A percentile compares a stretch with the other conserved stretches of the same genome.
Conservation (phyloP, 352 stramenopile species). For the Pythium phragmiticola region DNA sequence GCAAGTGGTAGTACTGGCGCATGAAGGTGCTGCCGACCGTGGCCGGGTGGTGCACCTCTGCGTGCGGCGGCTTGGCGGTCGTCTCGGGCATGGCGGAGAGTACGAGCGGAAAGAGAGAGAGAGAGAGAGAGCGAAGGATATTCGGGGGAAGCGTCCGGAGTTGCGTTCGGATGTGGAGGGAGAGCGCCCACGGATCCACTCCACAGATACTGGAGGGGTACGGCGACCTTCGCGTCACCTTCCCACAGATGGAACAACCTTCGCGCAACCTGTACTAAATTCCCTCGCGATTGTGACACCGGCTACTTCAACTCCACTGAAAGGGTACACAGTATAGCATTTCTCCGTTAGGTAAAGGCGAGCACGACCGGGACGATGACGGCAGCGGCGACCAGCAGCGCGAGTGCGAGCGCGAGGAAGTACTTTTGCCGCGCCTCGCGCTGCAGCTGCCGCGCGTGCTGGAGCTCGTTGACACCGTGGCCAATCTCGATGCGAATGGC, state of each 20-base stretch:
- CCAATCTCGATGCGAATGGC: conserved; percentile 72
- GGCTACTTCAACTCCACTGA: background rate
- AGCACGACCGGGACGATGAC: conserved; percentile 60
- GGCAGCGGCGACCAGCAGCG: conserved; percentile 35
- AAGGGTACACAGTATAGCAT: no score
- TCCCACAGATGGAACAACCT: background rate
- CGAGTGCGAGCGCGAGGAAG: conserved; percentile 39
- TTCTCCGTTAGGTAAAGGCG: conserved; percentile 25
- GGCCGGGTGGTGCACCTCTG: conserved; percentile 49
- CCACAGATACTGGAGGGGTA: conserved; percentile 27
- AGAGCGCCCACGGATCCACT: conserved; percentile 3
- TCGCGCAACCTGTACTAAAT: conserved; percentile 18
- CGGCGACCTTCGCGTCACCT: conserved; percentile 20
- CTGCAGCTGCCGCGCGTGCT: conserved; percentile 60
- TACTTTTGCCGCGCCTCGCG: conserved; percentile 67
- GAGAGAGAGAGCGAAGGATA: conserved; percentile 8
- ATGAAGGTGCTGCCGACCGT: conserved; percentile 87
- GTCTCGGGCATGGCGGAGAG: conserved; percentile 48
- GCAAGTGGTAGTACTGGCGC: conserved; percentile 88
- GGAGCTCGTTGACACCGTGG: conserved; percentile 62
- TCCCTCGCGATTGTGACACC: conserved; percentile 8
- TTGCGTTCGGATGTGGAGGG: conserved; percentile 6
- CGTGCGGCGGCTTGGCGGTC: conserved; percentile 20
- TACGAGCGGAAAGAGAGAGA: background rate
- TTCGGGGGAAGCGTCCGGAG: background rate